Evolutionary conservation across 2,329 filamentous ascomycete species (phyloP).

Genomic region (Erysiphe neolycopersici): DNA sequence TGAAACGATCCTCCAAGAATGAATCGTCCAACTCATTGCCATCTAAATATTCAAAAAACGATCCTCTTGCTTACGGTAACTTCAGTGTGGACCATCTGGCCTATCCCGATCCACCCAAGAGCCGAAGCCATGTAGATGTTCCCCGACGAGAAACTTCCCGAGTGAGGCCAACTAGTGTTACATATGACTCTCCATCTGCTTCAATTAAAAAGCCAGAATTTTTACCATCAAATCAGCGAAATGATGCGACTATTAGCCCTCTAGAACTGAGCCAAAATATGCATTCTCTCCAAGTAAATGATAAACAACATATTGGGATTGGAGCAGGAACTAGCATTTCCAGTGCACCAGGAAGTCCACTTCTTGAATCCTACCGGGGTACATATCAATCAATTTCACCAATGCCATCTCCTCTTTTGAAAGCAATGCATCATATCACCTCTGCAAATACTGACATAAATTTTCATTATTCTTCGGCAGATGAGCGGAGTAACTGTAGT

Average conservation of each 20-base stretch:
- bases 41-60: slow-evolving; percentile 11
- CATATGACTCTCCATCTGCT: not conserved
- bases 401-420: slow-evolving; percentile 59
- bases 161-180: not conserved
- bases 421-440: slow-evolving; percentile 22
- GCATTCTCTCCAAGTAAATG: slow-evolving; percentile 11
- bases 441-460: slow-evolving; percentile 20
- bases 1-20: slow-evolving; percentile 4
- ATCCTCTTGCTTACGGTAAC: slow-evolving; percentile 14
- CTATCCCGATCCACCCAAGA: slow-evolving; percentile 3
- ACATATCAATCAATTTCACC: slow-evolving; percentile 88
- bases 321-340: slow-evolving; percentile 15
- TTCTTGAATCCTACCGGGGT: slow-evolving; percentile 77
- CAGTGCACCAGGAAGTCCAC: slow-evolving; percentile 47
- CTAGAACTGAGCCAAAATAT: slow-evolving; percentile 9
- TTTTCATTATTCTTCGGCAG: slow-evolving; percentile 24
- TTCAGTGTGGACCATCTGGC: slow-evolving; percentile 6
- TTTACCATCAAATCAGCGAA: slow-evolving; percentile 10
- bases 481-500: slow-evolving; percentile 19
- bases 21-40: slow-evolving; percentile 1
- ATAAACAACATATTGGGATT: slow-evolving; percentile 6
- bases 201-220: slow-evolving; percentile 7
- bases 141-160: slow-evolving; percentile 2
- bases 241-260: slow-evolving; percentile 7
- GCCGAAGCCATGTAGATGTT: slow-evolving; percentile 2